These are phyloP conservation scores for Raphidocelis subcapitata DNA, from an alignment of 139 green algal species.

Conservation along the genomic window DNA sequence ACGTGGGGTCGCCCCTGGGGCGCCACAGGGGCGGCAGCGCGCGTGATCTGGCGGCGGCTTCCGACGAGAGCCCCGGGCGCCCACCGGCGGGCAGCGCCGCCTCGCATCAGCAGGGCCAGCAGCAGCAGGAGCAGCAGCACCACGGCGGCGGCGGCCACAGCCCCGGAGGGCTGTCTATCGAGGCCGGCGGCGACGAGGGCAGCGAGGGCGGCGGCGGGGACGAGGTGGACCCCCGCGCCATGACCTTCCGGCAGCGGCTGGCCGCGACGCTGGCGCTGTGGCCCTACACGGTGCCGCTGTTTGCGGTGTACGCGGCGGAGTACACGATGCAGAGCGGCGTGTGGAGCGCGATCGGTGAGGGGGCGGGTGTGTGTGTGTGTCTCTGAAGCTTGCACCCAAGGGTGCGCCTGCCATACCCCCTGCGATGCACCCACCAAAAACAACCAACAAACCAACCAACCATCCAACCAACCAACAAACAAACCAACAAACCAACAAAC, in stretches of 20 bases:
- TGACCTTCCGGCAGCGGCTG: constrained; percentile 19
- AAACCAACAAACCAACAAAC: not conserved
- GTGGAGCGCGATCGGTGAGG: constrained; percentile 58
- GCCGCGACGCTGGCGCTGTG: constrained; percentile 35
- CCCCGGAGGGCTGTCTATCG: too few species aligned
- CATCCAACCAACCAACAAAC: not conserved
- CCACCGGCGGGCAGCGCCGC: too few species aligned
- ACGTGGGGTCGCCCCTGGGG: too few species aligned
- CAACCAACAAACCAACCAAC: too few species aligned
- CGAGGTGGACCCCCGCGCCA: not conserved
- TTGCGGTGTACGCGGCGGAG: constrained; percentile 62
- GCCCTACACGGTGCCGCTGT: constrained; percentile 61
- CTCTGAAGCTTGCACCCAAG: too few species aligned
- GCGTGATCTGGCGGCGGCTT: too few species aligned
- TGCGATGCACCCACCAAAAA: too few species aligned
- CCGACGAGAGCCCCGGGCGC: too few species aligned
- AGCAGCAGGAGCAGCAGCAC: not conserved
- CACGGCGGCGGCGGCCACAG: not conserved
- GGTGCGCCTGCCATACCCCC: too few species aligned
- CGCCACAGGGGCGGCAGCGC: too few species aligned
- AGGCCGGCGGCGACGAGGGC: not conserved
- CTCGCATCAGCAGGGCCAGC: too few species aligned
- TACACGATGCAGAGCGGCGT: constrained; percentile 66
- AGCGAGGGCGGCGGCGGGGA: not conserved
- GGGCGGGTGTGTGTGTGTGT: too few species aligned